Base-by-base conservation (phyloP, 306 rosid species). In the Hylodesmum podocarpum region DNA sequence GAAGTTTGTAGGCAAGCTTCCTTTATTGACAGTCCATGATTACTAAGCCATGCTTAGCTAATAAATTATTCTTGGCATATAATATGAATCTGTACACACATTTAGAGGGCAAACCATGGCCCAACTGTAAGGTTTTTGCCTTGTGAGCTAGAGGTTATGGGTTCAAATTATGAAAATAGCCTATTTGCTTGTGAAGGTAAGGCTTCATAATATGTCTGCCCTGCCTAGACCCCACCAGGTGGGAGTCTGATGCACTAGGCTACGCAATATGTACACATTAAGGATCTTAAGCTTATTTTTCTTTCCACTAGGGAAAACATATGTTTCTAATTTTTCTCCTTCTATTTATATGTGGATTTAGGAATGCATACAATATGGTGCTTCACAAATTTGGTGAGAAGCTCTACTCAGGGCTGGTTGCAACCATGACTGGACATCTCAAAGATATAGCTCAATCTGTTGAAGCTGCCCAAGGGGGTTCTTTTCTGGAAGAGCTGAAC, bases 361-460 rank as follows among this genome's bases (percentile, higher is more conserved):
- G 98, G 84, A 94, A 92, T 72, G 97, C 98, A 1, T 92, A 94
- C 88, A 94, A 91, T 74, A 94, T 94, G 98, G 97, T 94, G 86
- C 94, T 94, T 70, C 98, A 94, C 90, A 94, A 94, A 72, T 91
- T 86, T 66, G 98, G 98, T 27, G 98, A 94, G 79, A 94, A 87
- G 88, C 89, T 91, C 13, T 91, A 94, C 83, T 78, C 88, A 13
- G 98, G 94, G 29, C 84, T 94, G 71, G 91, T 90, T 43, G 63
- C 73, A 3, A 94, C 98, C 33, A 91, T 94, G 98, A 88, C 93
- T 66, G 71, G 76, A 11, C 98, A 94, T 87, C 94, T 94, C 66
- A 87, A 85, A 82, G 97, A 87, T 77, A 85, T 90, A 79, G 91
- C 96, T 3, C 86, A 86, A 81, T 90, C 85, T 14, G 84, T 94